A percentile compares a stretch with the other conserved stretches of the same genome.
These are phyloP conservation scores for Neurospora sp. DNA, from an alignment of 495 filamentous ascomycete species.

Conservation along the genomic window DNA sequence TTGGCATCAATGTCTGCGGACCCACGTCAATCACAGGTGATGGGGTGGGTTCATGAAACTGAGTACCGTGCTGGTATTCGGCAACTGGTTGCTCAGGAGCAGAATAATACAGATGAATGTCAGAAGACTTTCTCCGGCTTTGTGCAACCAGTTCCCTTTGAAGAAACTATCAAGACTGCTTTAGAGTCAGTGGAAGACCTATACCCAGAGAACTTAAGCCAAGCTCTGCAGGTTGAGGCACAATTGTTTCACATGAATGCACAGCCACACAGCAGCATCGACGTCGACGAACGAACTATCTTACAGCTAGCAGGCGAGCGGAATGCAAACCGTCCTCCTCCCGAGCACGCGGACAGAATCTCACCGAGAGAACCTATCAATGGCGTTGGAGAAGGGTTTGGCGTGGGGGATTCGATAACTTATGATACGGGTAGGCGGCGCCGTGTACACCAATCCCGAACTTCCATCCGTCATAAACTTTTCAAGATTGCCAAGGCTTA, in stretches of 20 bases:
- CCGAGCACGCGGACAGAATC: background rate
- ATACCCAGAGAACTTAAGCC: conserved; percentile 54
- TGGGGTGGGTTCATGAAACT: conserved; percentile 85
- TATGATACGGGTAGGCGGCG: background rate
- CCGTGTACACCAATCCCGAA: background rate
- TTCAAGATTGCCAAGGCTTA: background rate
- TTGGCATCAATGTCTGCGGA: conserved; percentile 81
- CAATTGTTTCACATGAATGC: conserved; percentile 13
- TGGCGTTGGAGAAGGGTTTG: conserved; percentile 12
- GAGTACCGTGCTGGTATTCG: conserved; percentile 60
- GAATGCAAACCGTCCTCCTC: background rate
- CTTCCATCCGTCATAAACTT: background rate
- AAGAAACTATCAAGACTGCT: conserved; percentile 56
- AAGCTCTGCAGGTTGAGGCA: conserved; percentile 31
- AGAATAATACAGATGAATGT: conserved; percentile 32
- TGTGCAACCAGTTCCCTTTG: conserved; percentile 40
- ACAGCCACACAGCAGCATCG: conserved; percentile 22
- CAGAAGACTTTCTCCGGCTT: conserved; percentile 54
- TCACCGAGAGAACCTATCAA: background rate
- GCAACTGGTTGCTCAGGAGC: conserved; percentile 53
- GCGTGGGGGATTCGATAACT: conserved; percentile 10
- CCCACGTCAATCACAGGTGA: conserved; percentile 52
- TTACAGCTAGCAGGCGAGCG: conserved; percentile 17
- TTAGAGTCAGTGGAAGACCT: conserved; percentile 81
- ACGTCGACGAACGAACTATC: conserved; percentile 38